Evolutionary conservation across 805 yeast genomes (phyloP).

Genomic region (Soucietia sequanensis): DNA sequence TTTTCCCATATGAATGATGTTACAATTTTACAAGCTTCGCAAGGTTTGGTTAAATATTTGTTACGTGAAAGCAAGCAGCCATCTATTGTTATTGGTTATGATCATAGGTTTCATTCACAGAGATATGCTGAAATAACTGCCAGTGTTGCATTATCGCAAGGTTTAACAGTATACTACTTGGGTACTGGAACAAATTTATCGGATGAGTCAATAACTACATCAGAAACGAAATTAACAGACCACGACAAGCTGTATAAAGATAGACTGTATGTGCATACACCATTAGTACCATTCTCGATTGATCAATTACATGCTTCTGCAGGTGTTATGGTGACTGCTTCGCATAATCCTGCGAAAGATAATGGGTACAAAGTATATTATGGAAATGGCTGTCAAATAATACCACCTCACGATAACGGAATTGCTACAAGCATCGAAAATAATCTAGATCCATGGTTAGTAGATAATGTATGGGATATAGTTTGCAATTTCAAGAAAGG

Average conservation of each 20-base stretch:
- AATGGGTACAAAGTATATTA: slow-evolving; percentile 84
- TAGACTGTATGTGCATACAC: slow-evolving; percentile 66
- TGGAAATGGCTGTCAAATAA: slow-evolving; percentile 91
- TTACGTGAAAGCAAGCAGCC: slow-evolving; percentile 14
- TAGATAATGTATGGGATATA: no score
- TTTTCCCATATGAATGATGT: slow-evolving; percentile 85
- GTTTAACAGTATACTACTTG: slow-evolving; percentile 67
- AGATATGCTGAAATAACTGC: slow-evolving; percentile 80
- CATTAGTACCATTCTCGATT: slow-evolving; percentile 87
- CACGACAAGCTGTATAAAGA: slow-evolving; percentile 1
- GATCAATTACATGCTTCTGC: slow-evolving; percentile 60
- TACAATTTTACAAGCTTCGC: slow-evolving; percentile 87
- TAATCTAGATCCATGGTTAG: slow-evolving; percentile 60
- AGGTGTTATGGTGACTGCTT: slow-evolving; percentile 95
- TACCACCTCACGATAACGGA: slow-evolving; percentile 81
- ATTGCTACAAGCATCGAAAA: slow-evolving; percentile 64
- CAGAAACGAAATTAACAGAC: slow-evolving; percentile 5
- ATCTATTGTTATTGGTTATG: slow-evolving; percentile 81
- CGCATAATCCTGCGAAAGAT: slow-evolving; percentile 89
- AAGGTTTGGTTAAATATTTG: slow-evolving; percentile 64
- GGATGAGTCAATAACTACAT: slow-evolving; percentile 16
- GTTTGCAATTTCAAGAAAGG: slow-evolving; percentile 35
- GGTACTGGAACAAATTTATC: slow-evolving; percentile 41
- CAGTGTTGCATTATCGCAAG: slow-evolving; percentile 63
- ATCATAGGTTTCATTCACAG: slow-evolving; percentile 80